Evolutionary conservation across 2,329 filamentous ascomycete species (phyloP).

Genomic region (Ceratocystis lukuohia): DNA sequence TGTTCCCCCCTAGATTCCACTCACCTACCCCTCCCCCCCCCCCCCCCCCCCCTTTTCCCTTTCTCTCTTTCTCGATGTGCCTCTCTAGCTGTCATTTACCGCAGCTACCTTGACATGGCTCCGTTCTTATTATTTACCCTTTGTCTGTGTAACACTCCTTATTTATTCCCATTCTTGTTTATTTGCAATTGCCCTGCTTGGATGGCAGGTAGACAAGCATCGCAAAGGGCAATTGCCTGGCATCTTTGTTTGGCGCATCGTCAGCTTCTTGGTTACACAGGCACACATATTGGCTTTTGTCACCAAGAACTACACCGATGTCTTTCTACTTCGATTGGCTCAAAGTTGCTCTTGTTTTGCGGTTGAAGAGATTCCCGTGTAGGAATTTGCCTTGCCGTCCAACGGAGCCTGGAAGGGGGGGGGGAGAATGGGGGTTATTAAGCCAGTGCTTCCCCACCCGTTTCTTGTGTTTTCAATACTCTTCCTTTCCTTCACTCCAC

Average conservation of each 20-base stretch:
- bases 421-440: neutral
- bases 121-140: neutral
- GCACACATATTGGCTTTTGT: neutral
- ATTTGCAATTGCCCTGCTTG: slow-evolving; percentile 1
- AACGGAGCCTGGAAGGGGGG: neutral
- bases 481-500: neutral
- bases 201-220: neutral
- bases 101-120: neutral
- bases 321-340: neutral
- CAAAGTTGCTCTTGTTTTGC: neutral
- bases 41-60: neutral
- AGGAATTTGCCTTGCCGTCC: neutral
- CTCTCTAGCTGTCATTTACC: neutral
- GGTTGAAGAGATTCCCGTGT: neutral
- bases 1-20: too few relatives aligned
- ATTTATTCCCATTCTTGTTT: neutral
- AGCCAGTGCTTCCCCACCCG: neutral
- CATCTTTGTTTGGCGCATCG: neutral
- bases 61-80: neutral
- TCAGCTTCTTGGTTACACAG: slow-evolving; percentile 1
- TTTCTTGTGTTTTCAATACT: neutral
- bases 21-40: too few relatives aligned
- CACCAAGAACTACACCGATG: neutral
- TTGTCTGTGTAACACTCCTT: neutral
- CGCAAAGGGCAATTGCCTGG: neutral